A percentile compares a stretch with the other conserved stretches of the same genome.
Conservation (phyloP, 2,329 filamentous ascomycete species). For the Aspergillus fumigatus region DNA sequence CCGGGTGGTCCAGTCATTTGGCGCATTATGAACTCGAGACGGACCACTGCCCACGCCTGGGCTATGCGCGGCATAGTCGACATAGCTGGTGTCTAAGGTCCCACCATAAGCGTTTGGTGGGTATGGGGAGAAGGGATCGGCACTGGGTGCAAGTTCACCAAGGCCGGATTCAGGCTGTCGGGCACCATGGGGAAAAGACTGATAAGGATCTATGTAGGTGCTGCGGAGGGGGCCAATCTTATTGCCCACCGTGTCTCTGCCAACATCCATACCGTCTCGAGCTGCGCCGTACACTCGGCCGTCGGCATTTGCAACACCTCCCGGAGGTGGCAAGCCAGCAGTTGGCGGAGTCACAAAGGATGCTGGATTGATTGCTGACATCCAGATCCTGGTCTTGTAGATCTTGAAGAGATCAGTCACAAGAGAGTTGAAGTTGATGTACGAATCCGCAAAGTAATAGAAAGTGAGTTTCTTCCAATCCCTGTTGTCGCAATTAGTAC, state of each 20-base stretch:
- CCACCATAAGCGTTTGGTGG: constrained; percentile 28
- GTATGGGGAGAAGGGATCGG: constrained; percentile 36
- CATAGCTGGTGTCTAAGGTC: constrained; percentile 34
- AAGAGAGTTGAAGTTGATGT: constrained; percentile 98
- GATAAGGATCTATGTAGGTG: constrained; percentile 35
- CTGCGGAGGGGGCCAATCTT: constrained; percentile 28
- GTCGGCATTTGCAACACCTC: constrained; percentile 56
- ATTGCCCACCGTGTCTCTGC: constrained; percentile 25
- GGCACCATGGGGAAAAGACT: constrained; percentile 28
- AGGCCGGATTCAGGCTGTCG: constrained; percentile 30
- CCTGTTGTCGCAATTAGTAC: constrained; percentile 48
- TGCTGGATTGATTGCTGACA: constrained; percentile 97
- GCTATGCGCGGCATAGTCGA: constrained; percentile 25
- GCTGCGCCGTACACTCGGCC: constrained; percentile 24
- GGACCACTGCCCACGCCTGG: constrained; percentile 32
- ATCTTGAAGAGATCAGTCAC: constrained; percentile 98
- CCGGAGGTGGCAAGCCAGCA: constrained; percentile 65
- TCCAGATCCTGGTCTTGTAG: constrained; percentile 99
- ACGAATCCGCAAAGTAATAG: constrained; percentile 96
- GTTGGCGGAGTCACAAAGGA: constrained; percentile 76
- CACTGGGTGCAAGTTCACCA: constrained; percentile 23
- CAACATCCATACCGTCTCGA: constrained; percentile 27
- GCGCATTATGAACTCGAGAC: constrained; percentile 30
- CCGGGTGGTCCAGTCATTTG: constrained; percentile 56
- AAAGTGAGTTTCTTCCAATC: constrained; percentile 99